Percentiles rank a stretch among this genome's conserved stretches.
These are phyloP conservation scores for Pseudonitzschia multiseries DNA, from an alignment of 108 stramenopile genomes.

Conservation along the genomic window DNA sequence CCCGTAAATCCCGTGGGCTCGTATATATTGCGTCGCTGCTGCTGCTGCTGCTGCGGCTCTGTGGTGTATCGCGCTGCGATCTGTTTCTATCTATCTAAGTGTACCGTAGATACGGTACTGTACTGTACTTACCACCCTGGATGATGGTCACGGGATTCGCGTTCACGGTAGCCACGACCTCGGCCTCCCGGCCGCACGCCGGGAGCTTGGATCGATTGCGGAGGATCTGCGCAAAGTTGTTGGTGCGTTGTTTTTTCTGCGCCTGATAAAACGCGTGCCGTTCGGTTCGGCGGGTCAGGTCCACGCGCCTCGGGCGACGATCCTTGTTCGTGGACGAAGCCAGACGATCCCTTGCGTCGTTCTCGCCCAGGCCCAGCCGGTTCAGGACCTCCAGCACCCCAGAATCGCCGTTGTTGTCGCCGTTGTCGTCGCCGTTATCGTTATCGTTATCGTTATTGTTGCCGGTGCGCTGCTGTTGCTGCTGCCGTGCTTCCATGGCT, in stretches of 20 bases:
- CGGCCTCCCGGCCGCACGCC: constrained; percentile 50
- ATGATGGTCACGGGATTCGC: constrained; percentile 57
- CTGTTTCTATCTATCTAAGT: too few relatives aligned
- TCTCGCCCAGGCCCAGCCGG: constrained; percentile 15
- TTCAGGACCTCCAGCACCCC: constrained; percentile 23
- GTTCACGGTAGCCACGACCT: constrained; percentile 47
- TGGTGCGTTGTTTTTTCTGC: constrained; percentile 21
- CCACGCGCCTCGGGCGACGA: constrained; percentile 21
- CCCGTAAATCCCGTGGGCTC: too few relatives aligned
- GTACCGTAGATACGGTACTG: too few relatives aligned
- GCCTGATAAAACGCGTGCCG: constrained; percentile 22
- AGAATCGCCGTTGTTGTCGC: neutral
- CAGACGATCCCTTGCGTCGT: neutral
- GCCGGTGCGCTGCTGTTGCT: too few relatives aligned
- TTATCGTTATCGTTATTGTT: too few relatives aligned
- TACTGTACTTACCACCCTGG: constrained; percentile 48
- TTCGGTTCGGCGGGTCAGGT: constrained; percentile 16
- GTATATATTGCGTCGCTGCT: constrained; percentile 43
- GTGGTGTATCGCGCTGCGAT: neutral
- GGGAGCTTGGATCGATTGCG: constrained; percentile 49
- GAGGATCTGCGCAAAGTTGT: constrained; percentile 34
- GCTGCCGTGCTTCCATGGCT: constrained; percentile 13
- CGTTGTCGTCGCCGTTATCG: neutral
- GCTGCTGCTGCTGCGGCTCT: constrained; percentile 36
- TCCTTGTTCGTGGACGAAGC: too few relatives aligned